Evolutionary conservation across 2,329 filamentous ascomycete species (phyloP), one percentile per base, ranked within the genome.

Genomic region (Purpureocillium takamizusanense): DNA sequence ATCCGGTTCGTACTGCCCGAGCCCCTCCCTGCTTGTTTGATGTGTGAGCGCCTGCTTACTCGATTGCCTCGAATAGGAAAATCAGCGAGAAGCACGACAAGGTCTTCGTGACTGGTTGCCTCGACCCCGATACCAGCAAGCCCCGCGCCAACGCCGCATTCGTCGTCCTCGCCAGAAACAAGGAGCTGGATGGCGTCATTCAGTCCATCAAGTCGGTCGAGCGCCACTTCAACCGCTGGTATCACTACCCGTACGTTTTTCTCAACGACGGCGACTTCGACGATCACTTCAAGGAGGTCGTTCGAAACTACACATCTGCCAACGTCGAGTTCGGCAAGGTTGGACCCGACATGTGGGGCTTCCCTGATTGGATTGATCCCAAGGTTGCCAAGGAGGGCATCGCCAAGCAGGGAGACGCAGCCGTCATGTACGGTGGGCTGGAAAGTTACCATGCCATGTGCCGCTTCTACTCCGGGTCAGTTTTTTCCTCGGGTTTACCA

Each of bases 401-500:
- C 55, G 80, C 86, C 38, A 95, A 95, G 67, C 92, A 98, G 62
- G 92, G 92, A 48, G 92, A 98, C 61, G 81, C 82, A 36, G 92
- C 92, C 34, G 94, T 98, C 69, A 98, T 98, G 92, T 98, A 97
- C 59, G 92, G 92, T 60, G 92, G 92, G 34, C 83, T 98, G 72
- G 92, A 97, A 62, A 95, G 89, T 65, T 98, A 98, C 59, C 92
- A 98, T 56, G 83, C 94, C 64, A 98, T 98, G 92, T 98, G 92
- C 61, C 80, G 92, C 51, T 98, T 98, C 70, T 98, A 98, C 67
- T 98, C 92, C 46, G 92, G 90, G 83, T 92, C 70, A 53, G 79
- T 65, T 4, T 18, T 13, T 12, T 11, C 31, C 10, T 10, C 6
- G 21, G 6, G 21, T 6, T 25, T 31, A 6, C 21, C 6, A 5